Evolutionary conservation across 1,284 basidiomycete species (phyloP).

Genomic region (Cryptococcus sp.): DNA sequence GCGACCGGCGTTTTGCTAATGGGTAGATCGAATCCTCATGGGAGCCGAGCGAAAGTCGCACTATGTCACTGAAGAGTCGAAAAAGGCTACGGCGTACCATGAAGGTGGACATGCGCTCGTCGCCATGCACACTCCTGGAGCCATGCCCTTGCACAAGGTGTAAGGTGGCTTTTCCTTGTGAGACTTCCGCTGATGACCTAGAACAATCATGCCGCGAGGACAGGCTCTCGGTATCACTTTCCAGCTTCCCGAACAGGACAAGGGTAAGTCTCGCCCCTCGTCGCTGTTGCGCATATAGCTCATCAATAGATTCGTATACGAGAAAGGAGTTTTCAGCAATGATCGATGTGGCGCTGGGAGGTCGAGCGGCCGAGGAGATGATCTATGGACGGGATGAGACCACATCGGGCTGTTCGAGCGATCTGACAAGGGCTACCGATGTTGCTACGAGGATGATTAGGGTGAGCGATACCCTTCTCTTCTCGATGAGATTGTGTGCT

Average conservation of each 20-base stretch:
- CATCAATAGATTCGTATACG: conserved; percentile 46
- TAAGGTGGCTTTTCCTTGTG: conserved; percentile 11
- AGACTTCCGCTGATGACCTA: conserved; percentile 10
- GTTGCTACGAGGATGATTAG: conserved; percentile 85
- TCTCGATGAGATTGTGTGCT: neutral
- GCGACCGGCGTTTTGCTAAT: neutral
- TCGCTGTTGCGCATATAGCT: conserved; percentile 3
- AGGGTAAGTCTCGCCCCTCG: conserved; percentile 23
- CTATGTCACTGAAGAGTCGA: conserved; percentile 76
- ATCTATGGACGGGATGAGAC: conserved; percentile 83
- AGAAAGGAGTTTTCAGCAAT: conserved; percentile 43
- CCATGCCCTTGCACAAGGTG: conserved; percentile 92
- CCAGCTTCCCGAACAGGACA: conserved; percentile 76
- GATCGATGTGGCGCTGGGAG: conserved; percentile 88
- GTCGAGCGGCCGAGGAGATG: conserved; percentile 86
- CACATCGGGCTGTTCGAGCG: conserved; percentile 83
- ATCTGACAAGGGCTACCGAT: conserved; percentile 70
- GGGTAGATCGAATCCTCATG: conserved; percentile 90
- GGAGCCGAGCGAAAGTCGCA: conserved; percentile 85
- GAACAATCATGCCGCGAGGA: conserved; percentile 85
- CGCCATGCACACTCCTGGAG: conserved; percentile 83
- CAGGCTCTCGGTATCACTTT: conserved; percentile 85
- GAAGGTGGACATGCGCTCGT: conserved; percentile 92
- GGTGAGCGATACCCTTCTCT: conserved; percentile 55
- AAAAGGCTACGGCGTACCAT: conserved; percentile 86